Conservation (phyloP, 2,329 filamentous ascomycete species). For the Helotiales sp. region DNA sequence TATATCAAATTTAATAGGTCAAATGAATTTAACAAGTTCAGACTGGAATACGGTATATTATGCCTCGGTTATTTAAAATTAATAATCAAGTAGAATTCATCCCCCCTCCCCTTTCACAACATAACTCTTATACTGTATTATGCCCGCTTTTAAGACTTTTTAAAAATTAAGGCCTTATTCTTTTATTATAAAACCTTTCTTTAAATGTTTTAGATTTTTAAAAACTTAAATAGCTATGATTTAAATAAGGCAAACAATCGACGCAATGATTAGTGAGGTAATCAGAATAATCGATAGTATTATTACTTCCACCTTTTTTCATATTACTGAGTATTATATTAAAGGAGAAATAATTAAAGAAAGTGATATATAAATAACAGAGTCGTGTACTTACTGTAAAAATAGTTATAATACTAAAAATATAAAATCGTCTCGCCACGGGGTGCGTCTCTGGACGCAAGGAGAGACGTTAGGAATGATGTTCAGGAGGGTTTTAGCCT, state of each 20-base stretch:
- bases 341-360: constrained; percentile 33
- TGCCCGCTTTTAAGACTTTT: constrained; percentile 13
- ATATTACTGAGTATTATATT: constrained; percentile 29
- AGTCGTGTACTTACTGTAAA: constrained; percentile 26
- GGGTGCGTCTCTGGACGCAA: too few relatives aligned
- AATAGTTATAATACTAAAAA: constrained; percentile 29
- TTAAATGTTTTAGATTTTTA: constrained; percentile 26
- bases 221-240: constrained; percentile 27
- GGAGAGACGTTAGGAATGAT: too few relatives aligned
- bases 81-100: constrained; percentile 18
- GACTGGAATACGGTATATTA: too few relatives aligned
- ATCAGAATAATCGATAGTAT: constrained; percentile 30
- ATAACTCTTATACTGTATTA: constrained; percentile 22
- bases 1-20: too few relatives aligned
- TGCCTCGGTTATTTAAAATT: constrained; percentile 17
- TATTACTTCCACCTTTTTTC: constrained; percentile 20
- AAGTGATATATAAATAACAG: constrained; percentile 26
- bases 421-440: too few relatives aligned
- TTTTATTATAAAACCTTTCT: constrained; percentile 15
- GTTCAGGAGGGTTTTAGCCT: too few relatives aligned
- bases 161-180: constrained; percentile 6
- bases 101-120: constrained; percentile 11
- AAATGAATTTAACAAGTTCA: too few relatives aligned
- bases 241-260: constrained; percentile 28
- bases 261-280: constrained; percentile 29